These are phyloP conservation scores for Eutrema yunnanense DNA, from an alignment of 345 rosid species.

Conservation along the genomic window DNA sequence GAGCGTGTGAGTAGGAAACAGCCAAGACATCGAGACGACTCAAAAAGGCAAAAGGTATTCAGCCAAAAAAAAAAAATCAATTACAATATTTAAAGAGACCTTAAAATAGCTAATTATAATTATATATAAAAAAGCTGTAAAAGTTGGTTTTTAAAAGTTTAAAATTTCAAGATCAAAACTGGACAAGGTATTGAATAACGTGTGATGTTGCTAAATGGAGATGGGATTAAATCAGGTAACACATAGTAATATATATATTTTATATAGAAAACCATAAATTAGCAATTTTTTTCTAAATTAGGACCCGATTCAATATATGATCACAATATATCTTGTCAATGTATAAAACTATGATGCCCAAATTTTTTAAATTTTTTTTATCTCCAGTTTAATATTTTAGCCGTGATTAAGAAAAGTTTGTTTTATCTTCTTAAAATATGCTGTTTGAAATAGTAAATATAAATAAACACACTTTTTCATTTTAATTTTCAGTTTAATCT, in stretches of 20 bases:
- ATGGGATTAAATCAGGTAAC: conserved; percentile 10
- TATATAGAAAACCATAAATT: background rate
- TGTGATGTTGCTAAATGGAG: conserved; percentile 15
- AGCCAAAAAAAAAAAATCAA: background rate
- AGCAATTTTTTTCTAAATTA: background rate
- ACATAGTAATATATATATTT: background rate
- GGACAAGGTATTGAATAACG: conserved; percentile 16
- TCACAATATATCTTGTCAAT: background rate
- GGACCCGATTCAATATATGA: background rate
- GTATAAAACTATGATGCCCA: background rate
- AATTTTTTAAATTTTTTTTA: background rate
- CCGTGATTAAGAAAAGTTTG: background rate
- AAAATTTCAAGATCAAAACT: background rate
- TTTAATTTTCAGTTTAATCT: background rate
- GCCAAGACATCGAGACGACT: conserved; percentile 3
- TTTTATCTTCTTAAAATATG: background rate
- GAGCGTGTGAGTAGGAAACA: background rate
- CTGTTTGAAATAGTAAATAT: background rate
- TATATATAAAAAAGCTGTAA: background rate
- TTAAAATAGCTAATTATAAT: background rate
- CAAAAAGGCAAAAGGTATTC: background rate
- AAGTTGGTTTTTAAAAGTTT: background rate
- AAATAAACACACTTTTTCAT: background rate
- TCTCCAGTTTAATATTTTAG: background rate
- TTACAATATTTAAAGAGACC: background rate